Evolutionary conservation across 345 rosid species (phyloP), one percentile per base, ranked within the genome.

Genomic region (Populus tremula): DNA sequence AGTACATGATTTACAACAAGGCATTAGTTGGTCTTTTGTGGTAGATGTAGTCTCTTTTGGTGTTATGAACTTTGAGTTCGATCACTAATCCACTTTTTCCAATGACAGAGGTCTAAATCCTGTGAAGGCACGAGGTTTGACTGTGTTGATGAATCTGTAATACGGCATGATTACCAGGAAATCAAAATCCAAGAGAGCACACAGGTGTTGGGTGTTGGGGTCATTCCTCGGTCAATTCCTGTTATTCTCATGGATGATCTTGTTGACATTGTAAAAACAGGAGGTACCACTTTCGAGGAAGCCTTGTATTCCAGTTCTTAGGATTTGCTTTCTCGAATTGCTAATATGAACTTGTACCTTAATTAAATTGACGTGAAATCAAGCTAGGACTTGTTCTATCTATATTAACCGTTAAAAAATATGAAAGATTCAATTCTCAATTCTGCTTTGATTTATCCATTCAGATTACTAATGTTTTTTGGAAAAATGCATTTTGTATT

Each of bases 121-220:
- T 95, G 99, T 79, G 93, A 91, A 88, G 96, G 98, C 85, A 85
- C 86, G 76, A 87, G 79, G 67, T 95, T 95, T 79, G 90, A 87
- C 69, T 85, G 81, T 41, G 76, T 93, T 12, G 96, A 91, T 33
- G 90, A 90, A 78, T 89, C 96, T 70, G 84, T 87, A 68, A 76
- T 87, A 65, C 87, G 93, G 81, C 98, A 93, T 67, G 99, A 95
- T 80, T 95, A 92, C 81, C 98, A 93, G 82, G 98, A 95, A 90
- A 89, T 93, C 76, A 95, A 95, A 87, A 87, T 95, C 79, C 99
- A 95, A 89, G 99, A 95, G 84, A 92, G 91, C 70, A 91, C 97
- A 13, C 98, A 95, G 79, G 86, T 92, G 45, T 79, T 95, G 84
- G 97, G 91, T 69, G 98, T 95, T 81, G 99, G 99, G 70, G 96